These are phyloP conservation scores for Simmondsia chinensis DNA, from an alignment of 148 eudicot genomes.

Conservation along the genomic window DNA sequence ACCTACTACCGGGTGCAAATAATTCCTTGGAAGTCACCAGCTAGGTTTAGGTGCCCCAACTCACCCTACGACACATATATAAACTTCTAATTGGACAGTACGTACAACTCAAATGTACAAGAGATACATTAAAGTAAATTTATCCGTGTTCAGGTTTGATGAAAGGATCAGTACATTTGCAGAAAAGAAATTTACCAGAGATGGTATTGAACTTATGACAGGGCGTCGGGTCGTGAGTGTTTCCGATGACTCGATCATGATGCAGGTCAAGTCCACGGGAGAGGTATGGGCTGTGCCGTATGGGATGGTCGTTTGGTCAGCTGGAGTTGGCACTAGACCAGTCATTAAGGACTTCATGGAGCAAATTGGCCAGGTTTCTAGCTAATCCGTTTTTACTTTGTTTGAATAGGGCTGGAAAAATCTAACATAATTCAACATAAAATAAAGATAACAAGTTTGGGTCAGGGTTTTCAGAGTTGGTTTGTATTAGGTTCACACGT, in stretches of 20 bases:
- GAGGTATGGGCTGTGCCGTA: constrained; percentile 32
- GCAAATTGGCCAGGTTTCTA: constrained; percentile 61
- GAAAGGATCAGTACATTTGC: constrained; percentile 71
- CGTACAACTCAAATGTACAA: too few relatives aligned
- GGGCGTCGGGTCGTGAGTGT: constrained; percentile 52
- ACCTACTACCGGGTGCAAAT: too few relatives aligned
- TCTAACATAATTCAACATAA: too few relatives aligned
- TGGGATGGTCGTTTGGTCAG: constrained; percentile 74
- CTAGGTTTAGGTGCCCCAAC: too few relatives aligned
- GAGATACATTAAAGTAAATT: neutral
- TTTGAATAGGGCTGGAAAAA: too few relatives aligned
- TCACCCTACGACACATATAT: too few relatives aligned
- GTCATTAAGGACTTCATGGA: constrained; percentile 64
- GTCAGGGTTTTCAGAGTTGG: too few relatives aligned
- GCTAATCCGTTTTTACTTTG: neutral
- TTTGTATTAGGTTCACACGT: too few relatives aligned
- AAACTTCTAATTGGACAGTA: too few relatives aligned
- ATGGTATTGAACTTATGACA: constrained; percentile 61
- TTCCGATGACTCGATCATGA: constrained; percentile 30
- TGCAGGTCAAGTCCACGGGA: constrained; percentile 41
- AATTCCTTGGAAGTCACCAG: too few relatives aligned
- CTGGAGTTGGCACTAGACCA: constrained; percentile 69
- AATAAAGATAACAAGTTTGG: too few relatives aligned
- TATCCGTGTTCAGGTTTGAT: constrained; percentile 44
- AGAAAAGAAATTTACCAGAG: constrained; percentile 58